Conservation (phyloP, 495 filamentous ascomycete genomes). For the Penicillium canariense region DNA sequence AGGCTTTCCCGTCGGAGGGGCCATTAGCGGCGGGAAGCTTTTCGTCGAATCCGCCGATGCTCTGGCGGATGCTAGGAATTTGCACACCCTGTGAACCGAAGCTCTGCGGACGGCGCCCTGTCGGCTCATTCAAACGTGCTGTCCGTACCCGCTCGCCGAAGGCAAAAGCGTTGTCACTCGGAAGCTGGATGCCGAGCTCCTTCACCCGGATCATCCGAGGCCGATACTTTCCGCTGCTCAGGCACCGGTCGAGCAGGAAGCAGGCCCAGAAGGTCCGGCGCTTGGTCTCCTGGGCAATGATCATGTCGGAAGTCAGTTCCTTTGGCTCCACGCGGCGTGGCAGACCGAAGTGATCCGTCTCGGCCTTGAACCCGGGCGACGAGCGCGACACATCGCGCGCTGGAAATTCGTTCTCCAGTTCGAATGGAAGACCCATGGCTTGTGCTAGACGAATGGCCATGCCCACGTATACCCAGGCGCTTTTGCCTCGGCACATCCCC, state of each 20-base stretch:
- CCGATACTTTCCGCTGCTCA: conserved; percentile 73
- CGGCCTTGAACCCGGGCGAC: conserved; percentile 39
- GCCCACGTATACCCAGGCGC: conserved; percentile 76
- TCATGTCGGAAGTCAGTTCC: conserved; percentile 49
- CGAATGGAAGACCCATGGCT: conserved; percentile 66
- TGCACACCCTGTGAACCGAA: conserved; percentile 45
- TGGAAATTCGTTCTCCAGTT: conserved; percentile 48
- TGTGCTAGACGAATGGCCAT: conserved; percentile 74
- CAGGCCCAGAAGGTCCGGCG: conserved; percentile 85
- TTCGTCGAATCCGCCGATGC: conserved; percentile 42
- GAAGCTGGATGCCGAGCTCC: conserved; percentile 56
- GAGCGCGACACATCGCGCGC: conserved; percentile 38
- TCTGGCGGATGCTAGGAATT: conserved; percentile 49
- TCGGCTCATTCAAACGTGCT: conserved; percentile 40
- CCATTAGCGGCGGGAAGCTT: conserved; percentile 33
- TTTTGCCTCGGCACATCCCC: conserved; percentile 73
- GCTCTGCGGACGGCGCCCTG: conserved; percentile 38
- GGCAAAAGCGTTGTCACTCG: conserved; percentile 49
- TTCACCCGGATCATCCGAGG: conserved; percentile 65
- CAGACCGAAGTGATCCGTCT: conserved; percentile 46
- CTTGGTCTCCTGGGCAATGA: conserved; percentile 71
- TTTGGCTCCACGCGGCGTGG: conserved; percentile 32
- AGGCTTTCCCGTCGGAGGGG: conserved; percentile 35
- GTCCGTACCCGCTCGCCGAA: conserved; percentile 49
- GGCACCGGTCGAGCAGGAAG: conserved; percentile 76